These are phyloP conservation scores for Cyberlindnera bimundalis DNA, from an alignment of 805 yeast species.

Conservation along the genomic window DNA sequence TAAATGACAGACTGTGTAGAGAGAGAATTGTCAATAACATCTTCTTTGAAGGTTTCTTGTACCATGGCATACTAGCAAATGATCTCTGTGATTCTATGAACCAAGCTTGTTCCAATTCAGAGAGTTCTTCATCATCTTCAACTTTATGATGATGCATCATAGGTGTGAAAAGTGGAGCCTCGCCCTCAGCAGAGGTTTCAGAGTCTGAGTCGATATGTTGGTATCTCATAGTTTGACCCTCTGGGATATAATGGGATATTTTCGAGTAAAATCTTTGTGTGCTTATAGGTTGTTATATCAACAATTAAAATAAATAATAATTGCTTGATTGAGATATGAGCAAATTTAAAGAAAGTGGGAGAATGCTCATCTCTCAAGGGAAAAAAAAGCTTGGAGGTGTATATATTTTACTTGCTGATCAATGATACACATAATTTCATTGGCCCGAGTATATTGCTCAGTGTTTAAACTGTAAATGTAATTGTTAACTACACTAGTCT, in stretches of 20 bases:
- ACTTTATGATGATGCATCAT: background rate
- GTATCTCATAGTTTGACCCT: too few relatives aligned
- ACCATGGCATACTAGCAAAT: constrained; percentile 13
- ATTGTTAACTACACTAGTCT: too few relatives aligned
- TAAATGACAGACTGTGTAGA: constrained; percentile 16
- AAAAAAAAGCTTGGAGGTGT: too few relatives aligned
- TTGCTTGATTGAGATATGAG: background rate
- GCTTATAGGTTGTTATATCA: too few relatives aligned
- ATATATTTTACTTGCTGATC: too few relatives aligned
- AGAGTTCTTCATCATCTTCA: constrained; percentile 1
- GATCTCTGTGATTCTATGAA: constrained; percentile 5
- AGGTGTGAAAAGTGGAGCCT: background rate
- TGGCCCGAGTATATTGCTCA: too few relatives aligned
- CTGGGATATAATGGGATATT: too few relatives aligned
- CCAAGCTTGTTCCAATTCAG: constrained; percentile 12
- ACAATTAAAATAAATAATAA: background rate
- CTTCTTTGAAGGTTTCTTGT: constrained; percentile 17
- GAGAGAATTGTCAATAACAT: constrained; percentile 14
- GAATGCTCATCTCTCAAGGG: too few relatives aligned
- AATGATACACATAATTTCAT: too few relatives aligned
- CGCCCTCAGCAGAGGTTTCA: background rate
- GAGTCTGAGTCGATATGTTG: too few relatives aligned
- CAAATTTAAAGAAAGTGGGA: background rate
- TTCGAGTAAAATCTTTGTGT: too few relatives aligned
- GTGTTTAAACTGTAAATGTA: too few relatives aligned